A percentile compares a stretch with the other conserved stretches of the same genome.
Evolutionary conservation across 805 yeast genomes (phyloP).

Genomic region (Maudiozyma saulgeensis): DNA sequence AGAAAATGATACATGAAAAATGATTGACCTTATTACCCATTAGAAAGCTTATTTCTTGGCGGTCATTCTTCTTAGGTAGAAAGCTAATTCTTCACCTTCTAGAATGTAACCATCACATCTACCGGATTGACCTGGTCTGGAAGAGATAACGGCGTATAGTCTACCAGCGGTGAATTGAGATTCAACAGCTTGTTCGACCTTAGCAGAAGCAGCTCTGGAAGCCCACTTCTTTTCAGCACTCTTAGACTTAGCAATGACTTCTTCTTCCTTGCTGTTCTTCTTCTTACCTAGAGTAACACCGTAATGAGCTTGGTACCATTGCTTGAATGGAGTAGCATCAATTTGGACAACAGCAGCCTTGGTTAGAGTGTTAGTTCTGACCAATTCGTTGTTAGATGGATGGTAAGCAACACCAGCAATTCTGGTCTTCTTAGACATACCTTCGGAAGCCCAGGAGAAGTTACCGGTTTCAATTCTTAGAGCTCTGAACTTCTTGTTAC

Average conservation of each 20-base stretch:
- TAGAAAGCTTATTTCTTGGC: conserved; percentile 77
- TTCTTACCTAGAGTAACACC: conserved; percentile 90
- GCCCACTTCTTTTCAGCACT: conserved; percentile 87
- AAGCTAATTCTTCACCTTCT: conserved; percentile 99
- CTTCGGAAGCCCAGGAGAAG: conserved; percentile 99
- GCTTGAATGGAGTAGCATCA: conserved; percentile 99
- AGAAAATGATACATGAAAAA: conserved; percentile 8
- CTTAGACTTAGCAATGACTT: conserved; percentile 57
- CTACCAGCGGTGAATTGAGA: conserved; percentile 98
- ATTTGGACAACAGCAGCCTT: conserved; percentile 98
- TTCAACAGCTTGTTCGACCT: conserved; percentile 84
- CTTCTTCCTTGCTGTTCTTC: conserved; percentile 48
- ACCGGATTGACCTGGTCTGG: conserved; percentile 99
- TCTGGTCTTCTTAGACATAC: conserved; percentile 98
- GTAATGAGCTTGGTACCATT: conserved; percentile 98
- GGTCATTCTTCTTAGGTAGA: conserved; percentile 99
- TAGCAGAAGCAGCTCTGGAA: conserved; percentile 76
- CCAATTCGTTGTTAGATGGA: conserved; percentile 99
- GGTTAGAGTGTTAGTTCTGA: conserved; percentile 99
- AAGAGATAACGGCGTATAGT: conserved; percentile 95
- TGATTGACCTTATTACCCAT: not conserved
- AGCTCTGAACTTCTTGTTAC: conserved; percentile 99
- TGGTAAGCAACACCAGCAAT: conserved; percentile 95
- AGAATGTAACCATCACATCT: conserved; percentile 99
- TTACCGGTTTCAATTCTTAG: conserved; percentile 97